Evolutionary conservation across 768 basidiomycete species (phyloP).

Genomic region (Postia placenta): DNA sequence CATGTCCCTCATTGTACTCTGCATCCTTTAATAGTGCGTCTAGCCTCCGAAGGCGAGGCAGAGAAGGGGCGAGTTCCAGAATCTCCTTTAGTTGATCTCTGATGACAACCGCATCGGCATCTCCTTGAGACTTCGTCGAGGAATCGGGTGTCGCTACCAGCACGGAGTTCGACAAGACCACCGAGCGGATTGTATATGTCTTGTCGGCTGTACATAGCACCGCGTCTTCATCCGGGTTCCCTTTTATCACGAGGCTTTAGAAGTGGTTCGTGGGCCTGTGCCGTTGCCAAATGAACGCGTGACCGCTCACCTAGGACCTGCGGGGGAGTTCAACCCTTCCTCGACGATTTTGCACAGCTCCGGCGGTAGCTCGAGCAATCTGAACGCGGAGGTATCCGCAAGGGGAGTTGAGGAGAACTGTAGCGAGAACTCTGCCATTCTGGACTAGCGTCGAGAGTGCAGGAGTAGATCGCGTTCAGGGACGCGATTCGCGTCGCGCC

Average conservation of each 20-base stretch:
- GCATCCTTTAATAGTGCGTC: slow-evolving; percentile 51
- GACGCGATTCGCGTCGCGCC: no score
- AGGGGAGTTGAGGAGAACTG: slow-evolving; percentile 12
- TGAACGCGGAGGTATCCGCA: slow-evolving; percentile 48
- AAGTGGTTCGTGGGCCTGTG: no score
- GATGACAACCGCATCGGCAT: slow-evolving; percentile 45
- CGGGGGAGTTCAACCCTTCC: slow-evolving; percentile 30
- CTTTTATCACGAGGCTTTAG: slow-evolving; percentile 71
- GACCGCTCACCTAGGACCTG: neutral
- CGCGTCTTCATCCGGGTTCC: slow-evolving; percentile 75
- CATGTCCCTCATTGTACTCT: slow-evolving; percentile 63
- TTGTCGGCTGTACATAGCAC: slow-evolving; percentile 79
- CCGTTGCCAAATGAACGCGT: no score
- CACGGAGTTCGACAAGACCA: slow-evolving; percentile 85
- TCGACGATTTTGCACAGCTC: slow-evolving; percentile 63
- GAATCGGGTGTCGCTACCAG: slow-evolving; percentile 58
- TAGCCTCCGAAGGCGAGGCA: slow-evolving; percentile 73
- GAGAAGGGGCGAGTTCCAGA: slow-evolving; percentile 71
- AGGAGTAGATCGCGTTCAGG: no score
- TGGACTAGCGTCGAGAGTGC: no score
- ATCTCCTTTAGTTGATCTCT: slow-evolving; percentile 80
- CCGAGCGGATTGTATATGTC: slow-evolving; percentile 80
- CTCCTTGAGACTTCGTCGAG: slow-evolving; percentile 11
- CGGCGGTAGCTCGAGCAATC: slow-evolving; percentile 67
- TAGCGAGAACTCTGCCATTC: slow-evolving; percentile 17